These are phyloP conservation scores for Heterobasidion annosum DNA, from an alignment of 1,284 basidiomycete species.

Conservation along the genomic window DNA sequence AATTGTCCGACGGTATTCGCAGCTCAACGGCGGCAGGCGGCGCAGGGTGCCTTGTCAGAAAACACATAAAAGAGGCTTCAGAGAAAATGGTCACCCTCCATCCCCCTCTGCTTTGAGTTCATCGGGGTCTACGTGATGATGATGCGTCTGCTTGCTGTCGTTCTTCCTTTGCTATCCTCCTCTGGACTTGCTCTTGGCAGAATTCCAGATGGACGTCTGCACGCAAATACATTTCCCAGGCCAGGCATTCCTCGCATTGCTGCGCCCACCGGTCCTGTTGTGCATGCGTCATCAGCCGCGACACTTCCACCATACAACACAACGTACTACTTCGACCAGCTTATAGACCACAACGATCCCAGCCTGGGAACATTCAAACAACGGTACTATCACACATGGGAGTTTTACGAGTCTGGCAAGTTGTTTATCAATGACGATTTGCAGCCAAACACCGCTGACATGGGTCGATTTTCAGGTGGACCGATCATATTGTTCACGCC, in stretches of 20 bases:
- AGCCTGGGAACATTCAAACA: constrained; percentile 67
- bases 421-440: background rate
- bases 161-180: background rate
- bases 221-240: background rate
- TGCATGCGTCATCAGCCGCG: background rate
- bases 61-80: too few species aligned
- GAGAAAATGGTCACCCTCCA: too few species aligned
- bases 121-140: background rate
- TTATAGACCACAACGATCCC: constrained; percentile 65
- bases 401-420: constrained; percentile 49
- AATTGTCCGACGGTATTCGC: too few species aligned
- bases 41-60: too few species aligned
- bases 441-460: background rate
- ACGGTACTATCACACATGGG: constrained; percentile 58
- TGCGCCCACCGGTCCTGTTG: background rate
- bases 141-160: background rate
- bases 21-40: too few species aligned
- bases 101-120: too few species aligned
- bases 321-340: constrained; percentile 58
- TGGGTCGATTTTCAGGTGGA: constrained; percentile 34
- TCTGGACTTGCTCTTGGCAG: background rate
- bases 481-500: constrained; percentile 56
- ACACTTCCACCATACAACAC: constrained; percentile 19
- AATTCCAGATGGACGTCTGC: background rate
- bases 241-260: too few species aligned